These are phyloP conservation scores for Solidago caesia DNA, from an alignment of 129 eudicot genomes.

Conservation along the genomic window DNA sequence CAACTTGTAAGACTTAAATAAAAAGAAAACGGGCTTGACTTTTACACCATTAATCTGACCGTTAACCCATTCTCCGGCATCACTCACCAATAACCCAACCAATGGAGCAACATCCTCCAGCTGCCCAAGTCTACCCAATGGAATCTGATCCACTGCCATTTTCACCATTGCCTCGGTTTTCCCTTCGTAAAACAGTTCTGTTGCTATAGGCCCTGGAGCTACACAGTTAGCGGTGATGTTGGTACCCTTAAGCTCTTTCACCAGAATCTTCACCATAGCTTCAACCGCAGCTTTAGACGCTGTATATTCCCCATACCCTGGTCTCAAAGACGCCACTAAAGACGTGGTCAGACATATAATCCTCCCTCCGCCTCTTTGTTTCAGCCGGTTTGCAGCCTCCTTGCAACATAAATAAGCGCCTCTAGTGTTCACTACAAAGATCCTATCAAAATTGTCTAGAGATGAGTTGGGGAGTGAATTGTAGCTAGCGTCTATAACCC, in stretches of 20 bases:
- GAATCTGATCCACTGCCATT: conserved; percentile 35
- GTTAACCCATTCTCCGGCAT: conserved; percentile 60
- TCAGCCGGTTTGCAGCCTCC: conserved; percentile 50
- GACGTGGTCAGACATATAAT: conserved; percentile 57
- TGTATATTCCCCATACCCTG: conserved; percentile 53
- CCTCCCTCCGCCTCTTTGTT: conserved; percentile 59
- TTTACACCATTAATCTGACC: conserved; percentile 48
- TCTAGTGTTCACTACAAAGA: conserved; percentile 39
- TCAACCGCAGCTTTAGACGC: conserved; percentile 77
- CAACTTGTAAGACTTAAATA: not conserved
- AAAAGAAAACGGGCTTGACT: not conserved
- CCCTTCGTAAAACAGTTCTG: conserved; percentile 53
- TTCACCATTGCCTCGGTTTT: conserved; percentile 46
- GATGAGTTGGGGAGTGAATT: conserved; percentile 23
- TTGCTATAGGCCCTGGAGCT: conserved; percentile 63
- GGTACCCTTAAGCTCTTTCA: conserved; percentile 65
- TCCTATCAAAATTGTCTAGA: conserved; percentile 37
- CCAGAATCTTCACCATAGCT: conserved; percentile 62
- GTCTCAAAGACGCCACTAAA: conserved; percentile 36
- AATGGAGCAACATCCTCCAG: conserved; percentile 48
- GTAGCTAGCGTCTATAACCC: conserved; percentile 39
- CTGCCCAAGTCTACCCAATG: conserved; percentile 46
- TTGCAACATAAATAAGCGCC: conserved; percentile 51
- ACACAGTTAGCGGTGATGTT: conserved; percentile 62
- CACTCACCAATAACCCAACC: conserved; percentile 54